Base-by-base conservation (phyloP, 345 rosid genomes). In the Eucalyptus polybractea region DNA sequence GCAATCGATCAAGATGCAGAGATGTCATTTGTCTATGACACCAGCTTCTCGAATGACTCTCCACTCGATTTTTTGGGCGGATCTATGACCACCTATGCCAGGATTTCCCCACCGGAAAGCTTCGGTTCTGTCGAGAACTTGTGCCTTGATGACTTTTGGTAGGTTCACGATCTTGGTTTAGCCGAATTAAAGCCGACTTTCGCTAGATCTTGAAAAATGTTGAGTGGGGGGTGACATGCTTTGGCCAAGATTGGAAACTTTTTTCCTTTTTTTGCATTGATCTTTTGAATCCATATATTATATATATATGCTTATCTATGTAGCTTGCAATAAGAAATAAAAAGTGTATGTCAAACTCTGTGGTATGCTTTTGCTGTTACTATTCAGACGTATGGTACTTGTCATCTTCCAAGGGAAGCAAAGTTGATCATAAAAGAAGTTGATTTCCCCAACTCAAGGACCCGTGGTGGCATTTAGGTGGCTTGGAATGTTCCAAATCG, bases 51-150 rank as follows among this genome's bases (percentile, higher is more conserved):
- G 13, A 91, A 95, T 58, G 97, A 96, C 91, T 94, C 94, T 8
- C 97, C 99, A 1, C 96, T 97, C 21, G 99, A 98, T 92, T 97
- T 95, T 89, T 92, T 95, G 91, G 97, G 98, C 6, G 99, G 97
- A 88, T 93, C 95, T 10, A 91, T 94, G 93, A 94, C 96, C 50
- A 91, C 91, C 90, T 94, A 94, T 89, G 91, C 96, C 14, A 93
- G 93, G 89, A 91, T 92, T 7, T 94, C 95, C 80, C 91, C 94
- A 72, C 89, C 94, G 25, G 99, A 95, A 67, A 95, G 89, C 92
- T 95, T 98, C 12, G 98, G 97, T 17, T 90, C 99, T 4, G 97
- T 96, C 24, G 99, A 97, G 88, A 97, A 93, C 94, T 89, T 96
- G 58, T 94, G 95, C 29, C 95, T 95, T 15, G 99, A 96, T 62